Percentiles rank a stretch among this genome's conserved stretches.
phyloP scores from a whole-genome alignment of 1,284 basidiomycete genomes.

The Somion occarium region DNA sequence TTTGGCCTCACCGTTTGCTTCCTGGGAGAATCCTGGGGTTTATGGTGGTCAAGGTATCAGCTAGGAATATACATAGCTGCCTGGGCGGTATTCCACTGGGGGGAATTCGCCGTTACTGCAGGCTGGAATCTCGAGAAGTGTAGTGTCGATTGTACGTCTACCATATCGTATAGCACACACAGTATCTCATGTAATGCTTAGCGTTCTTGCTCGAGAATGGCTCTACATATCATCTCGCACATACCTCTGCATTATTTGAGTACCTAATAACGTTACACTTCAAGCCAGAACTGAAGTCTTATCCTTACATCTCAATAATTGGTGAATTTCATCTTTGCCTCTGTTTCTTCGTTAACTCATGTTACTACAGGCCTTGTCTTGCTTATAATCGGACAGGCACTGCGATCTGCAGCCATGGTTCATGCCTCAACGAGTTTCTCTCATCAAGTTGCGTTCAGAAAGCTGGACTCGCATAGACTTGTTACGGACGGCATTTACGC shows the following conservation, averaged over 20 bases:
- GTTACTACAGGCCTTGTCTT: conserved; percentile 52
- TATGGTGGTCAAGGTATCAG: conserved; percentile 71
- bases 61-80: conserved; percentile 79
- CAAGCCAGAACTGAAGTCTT: conserved; percentile 52
- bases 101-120: conserved; percentile 93
- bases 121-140: conserved; percentile 94
- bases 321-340: conserved; percentile 37
- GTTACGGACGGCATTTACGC: conserved; percentile 85
- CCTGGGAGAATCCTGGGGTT: conserved; percentile 36
- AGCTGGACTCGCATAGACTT: conserved; percentile 70
- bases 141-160: conserved; percentile 84
- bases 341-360: background rate
- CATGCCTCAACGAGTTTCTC: conserved; percentile 93
- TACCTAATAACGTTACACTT: conserved; percentile 74
- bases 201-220: conserved; percentile 96
- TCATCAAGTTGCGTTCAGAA: conserved; percentile 77
- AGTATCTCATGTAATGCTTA: conserved; percentile 27
- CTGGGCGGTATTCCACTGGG: conserved; percentile 89
- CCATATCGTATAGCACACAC: background rate
- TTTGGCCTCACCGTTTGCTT: conserved; percentile 48
- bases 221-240: conserved; percentile 80
- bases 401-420: conserved; percentile 93
- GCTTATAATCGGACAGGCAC: conserved; percentile 67
- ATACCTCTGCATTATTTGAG: conserved; percentile 75
- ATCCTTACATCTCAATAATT: conserved; percentile 47